Percentiles rank a stretch among this genome's conserved stretches.
Conservation (phyloP, 805 yeast genomes). For the Sugiyamaella qingdaonensis region DNA sequence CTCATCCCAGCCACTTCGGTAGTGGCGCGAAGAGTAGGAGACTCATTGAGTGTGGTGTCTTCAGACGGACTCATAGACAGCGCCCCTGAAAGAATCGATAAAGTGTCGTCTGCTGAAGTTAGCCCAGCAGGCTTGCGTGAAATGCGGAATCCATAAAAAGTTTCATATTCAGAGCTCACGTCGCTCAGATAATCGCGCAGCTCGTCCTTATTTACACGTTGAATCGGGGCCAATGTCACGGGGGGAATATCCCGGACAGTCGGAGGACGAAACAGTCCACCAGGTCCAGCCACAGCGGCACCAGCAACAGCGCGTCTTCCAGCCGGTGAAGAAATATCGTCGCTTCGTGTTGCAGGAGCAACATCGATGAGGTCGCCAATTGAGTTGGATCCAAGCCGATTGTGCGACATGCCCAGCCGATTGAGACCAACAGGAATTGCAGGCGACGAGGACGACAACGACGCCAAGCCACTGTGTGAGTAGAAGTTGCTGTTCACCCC, state of each 20-base stretch:
- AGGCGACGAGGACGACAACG: slow-evolving; percentile 2
- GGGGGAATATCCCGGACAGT: slow-evolving; percentile 82
- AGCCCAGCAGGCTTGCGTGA: neutral
- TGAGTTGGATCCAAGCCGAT: slow-evolving; percentile 69
- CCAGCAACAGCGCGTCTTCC: slow-evolving; percentile 1
- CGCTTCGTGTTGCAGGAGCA: slow-evolving; percentile 3
- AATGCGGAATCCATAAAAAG: slow-evolving; percentile 13
- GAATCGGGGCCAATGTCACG: slow-evolving; percentile 56
- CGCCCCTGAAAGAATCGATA: slow-evolving; percentile 14
- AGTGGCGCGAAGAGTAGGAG: neutral
- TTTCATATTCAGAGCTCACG: slow-evolving; percentile 43
- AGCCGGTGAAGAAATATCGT: slow-evolving; percentile 22
- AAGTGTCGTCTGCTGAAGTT: slow-evolving; percentile 8
- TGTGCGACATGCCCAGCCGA: slow-evolving; percentile 37
- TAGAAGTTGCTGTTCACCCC: slow-evolving; percentile 1
- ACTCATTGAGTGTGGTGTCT: neutral
- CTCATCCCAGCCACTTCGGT: neutral
- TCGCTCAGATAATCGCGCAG: slow-evolving; percentile 43
- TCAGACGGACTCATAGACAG: neutral
- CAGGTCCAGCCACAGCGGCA: slow-evolving; percentile 34
- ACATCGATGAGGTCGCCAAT: slow-evolving; percentile 69
- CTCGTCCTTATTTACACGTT: slow-evolving; percentile 40
- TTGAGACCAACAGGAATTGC: slow-evolving; percentile 35
- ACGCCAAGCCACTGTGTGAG: neutral
- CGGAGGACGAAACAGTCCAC: slow-evolving; percentile 46